These are phyloP conservation scores for Penicillium malachiteum DNA, from an alignment of 495 filamentous ascomycete genomes.

Conservation along the genomic window DNA sequence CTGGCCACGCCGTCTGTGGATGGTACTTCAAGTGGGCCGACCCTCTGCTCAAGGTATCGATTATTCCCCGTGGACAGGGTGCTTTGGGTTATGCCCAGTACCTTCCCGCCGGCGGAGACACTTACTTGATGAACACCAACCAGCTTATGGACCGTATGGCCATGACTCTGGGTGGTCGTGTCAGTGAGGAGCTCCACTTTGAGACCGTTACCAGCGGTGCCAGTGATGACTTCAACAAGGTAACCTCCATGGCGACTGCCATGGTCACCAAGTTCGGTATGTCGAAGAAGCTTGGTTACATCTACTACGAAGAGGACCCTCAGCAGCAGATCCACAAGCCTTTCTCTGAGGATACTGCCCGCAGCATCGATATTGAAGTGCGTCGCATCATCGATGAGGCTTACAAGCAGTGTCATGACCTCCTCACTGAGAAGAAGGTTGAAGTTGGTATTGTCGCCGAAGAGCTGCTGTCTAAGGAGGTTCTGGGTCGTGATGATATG, in stretches of 20 bases:
- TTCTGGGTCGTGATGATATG: slow-evolving; percentile 86
- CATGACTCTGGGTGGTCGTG: slow-evolving; percentile 94
- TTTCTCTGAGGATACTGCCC: slow-evolving; percentile 90
- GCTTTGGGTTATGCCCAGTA: slow-evolving; percentile 96
- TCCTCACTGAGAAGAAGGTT: slow-evolving; percentile 80
- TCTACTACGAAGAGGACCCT: slow-evolving; percentile 84
- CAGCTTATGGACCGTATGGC: slow-evolving; percentile 99
- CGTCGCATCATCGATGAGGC: slow-evolving; percentile 85
- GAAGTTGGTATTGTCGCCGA: slow-evolving; percentile 89
- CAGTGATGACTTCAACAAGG: slow-evolving; percentile 97
- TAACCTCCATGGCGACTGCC: slow-evolving; percentile 86
- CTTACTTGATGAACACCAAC: slow-evolving; percentile 90
- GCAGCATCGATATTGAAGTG: slow-evolving; percentile 87
- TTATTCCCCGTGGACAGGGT: slow-evolving; percentile 93
- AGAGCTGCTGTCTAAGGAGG: slow-evolving; percentile 88
- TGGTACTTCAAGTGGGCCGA: slow-evolving; percentile 98
- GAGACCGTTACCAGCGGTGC: slow-evolving; percentile 93
- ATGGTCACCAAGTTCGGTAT: slow-evolving; percentile 99
- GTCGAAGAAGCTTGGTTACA: slow-evolving; percentile 85
- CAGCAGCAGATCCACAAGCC: slow-evolving; percentile 84
- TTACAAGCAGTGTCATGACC: slow-evolving; percentile 81
- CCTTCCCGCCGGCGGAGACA: slow-evolving; percentile 77
- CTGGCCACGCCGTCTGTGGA: slow-evolving; percentile 95
- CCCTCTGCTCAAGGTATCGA: slow-evolving; percentile 95
- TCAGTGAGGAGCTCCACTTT: slow-evolving; percentile 95